Conservation (phyloP, 2,329 filamentous ascomycete species). For the Alternaria conjuncta region DNA sequence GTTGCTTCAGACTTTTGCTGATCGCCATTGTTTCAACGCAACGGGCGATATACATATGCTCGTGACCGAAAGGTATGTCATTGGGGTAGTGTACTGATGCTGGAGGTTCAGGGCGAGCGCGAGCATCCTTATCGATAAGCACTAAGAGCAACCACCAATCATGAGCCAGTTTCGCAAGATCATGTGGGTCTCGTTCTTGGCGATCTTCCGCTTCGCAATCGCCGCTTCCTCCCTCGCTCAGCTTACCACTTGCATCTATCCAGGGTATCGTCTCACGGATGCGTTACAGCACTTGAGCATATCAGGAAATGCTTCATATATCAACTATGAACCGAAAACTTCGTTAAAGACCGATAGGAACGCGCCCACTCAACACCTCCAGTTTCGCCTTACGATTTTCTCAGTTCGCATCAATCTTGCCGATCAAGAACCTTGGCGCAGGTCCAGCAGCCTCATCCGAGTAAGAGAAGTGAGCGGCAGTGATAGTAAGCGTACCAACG, state of each 20-base stretch:
- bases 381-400: background rate
- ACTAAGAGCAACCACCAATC: accelerated
- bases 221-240: background rate
- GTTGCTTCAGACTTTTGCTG: accelerated
- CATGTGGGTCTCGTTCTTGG: background rate
- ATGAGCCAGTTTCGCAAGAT: background rate
- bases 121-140: background rate
- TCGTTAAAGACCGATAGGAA: background rate
- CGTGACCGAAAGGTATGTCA: background rate
- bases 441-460: constrained; percentile 26
- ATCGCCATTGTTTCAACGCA: background rate
- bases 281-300: background rate
- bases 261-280: background rate
- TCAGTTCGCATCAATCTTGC: constrained; percentile 18
- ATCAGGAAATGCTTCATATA: background rate
- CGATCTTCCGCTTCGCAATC: background rate
- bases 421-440: constrained; percentile 37
- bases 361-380: background rate
- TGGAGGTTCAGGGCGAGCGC: background rate
- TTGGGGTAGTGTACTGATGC: background rate
- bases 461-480: constrained; percentile 44
- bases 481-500: constrained; percentile 41
- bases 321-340: background rate
- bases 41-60: background rate
- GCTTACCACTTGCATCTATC: background rate